Evolutionary conservation across 2,329 filamentous ascomycete genomes (phyloP), one percentile per base, ranked within the genome.

Genomic region (Aspergillus sojae): DNA sequence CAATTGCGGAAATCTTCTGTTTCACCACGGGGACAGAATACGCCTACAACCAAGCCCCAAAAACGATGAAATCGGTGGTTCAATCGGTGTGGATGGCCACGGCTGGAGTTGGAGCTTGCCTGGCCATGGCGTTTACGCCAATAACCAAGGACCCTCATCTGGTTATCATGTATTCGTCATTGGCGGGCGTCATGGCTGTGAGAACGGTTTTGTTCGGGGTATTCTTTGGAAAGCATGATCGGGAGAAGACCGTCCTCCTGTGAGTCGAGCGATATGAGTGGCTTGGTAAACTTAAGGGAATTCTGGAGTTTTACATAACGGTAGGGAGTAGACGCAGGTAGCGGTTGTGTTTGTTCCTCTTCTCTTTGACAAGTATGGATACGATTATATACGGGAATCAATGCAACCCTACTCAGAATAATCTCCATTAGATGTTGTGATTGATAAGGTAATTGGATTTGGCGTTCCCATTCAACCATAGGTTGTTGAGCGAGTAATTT

Each of bases 11-110:
- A 70, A 80, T 83, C 46, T 77, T 86, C 43, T 85, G 85, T 32
- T 86, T 83, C 12, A 85, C 90, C 65, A 89, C 88, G 0, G 85
- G 85, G 48, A 82, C 89, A 7, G 89, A 91, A 73, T 90, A 90
- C 66, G 88, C 87, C 11, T 91, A 86, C 74, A 89, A 86, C 66
- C 89, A 90, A 74, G 88, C 88, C 0, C 88, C 88, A 1, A 50
- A 57, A n/a, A 28, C 26, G 4, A 57, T 60, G 61, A 60, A 53
- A 28, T 50, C 54, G 5, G 11, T 61, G 2, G 41, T 61, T 14
- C 43, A 57, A 26, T 26, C 60, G 2, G 21, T 57, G 3, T 57
- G 30, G 19, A 36, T 50, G 32, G 41, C 21, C 16, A 57, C 50
- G 26, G 23, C 34, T 1, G 60, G 43, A 1, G 21, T 57, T 5